Evolutionary conservation across 805 yeast species (phyloP).

Genomic region (Schizosaccharomyces japonicus): DNA sequence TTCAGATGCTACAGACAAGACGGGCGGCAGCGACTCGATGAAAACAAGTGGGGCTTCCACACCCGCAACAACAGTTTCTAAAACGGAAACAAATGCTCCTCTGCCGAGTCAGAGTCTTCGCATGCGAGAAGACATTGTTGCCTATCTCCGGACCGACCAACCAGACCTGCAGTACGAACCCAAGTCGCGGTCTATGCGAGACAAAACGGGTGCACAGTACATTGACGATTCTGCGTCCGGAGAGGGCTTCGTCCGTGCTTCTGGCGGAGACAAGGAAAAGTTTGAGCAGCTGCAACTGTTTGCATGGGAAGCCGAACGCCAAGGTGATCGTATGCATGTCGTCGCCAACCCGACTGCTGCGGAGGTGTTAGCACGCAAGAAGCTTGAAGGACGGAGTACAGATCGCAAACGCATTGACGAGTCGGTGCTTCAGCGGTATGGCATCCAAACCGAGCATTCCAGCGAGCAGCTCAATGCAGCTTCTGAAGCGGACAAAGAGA

Average conservation of each 20-base stretch:
- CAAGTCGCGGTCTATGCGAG: conserved; percentile 15
- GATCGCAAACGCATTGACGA: neutral
- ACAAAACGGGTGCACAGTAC: conserved; percentile 28
- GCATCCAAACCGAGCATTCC: no score
- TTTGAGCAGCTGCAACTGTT: conserved; percentile 26
- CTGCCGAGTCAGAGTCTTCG: conserved; percentile 21
- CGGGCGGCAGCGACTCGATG: conserved; percentile 7
- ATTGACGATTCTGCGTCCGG: conserved; percentile 13
- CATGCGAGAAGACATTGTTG: conserved; percentile 55
- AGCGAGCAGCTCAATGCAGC: no score
- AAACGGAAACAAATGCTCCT: conserved; percentile 15
- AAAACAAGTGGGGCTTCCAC: conserved; percentile 13
- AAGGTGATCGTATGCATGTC: conserved; percentile 13
- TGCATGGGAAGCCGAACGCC: conserved; percentile 24
- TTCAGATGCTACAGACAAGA: conserved; percentile 6
- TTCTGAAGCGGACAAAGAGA: no score
- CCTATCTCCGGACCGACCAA: conserved; percentile 31
- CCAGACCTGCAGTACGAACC: conserved; percentile 25
- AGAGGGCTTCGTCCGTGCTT: neutral
- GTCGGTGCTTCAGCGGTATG: neutral
- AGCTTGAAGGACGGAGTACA: conserved; percentile 4
- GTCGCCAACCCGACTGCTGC: conserved; percentile 28
- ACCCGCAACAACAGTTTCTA: conserved; percentile 20
- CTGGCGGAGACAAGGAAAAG: conserved; percentile 30
- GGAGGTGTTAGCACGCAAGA: conserved; percentile 18